Conservation (phyloP, 1,284 basidiomycete species). For the Coniferiporia weirii region DNA sequence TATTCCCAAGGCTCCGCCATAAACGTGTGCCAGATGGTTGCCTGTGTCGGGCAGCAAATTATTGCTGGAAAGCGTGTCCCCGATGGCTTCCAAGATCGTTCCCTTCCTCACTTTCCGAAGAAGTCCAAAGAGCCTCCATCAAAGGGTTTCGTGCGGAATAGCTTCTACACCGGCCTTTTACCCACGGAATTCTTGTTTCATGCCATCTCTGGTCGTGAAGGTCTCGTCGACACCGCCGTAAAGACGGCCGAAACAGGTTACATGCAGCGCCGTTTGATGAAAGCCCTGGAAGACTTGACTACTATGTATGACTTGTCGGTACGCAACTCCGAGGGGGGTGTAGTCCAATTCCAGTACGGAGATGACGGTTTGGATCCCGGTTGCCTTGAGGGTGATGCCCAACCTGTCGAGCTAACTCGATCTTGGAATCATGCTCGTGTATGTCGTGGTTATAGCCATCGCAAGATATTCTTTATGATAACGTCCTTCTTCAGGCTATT, state of each 20-base stretch:
- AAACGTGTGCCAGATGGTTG: conserved; percentile 99
- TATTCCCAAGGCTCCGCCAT: conserved; percentile 81
- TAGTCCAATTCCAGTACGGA: conserved; percentile 98
- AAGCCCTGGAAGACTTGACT: conserved; percentile 95
- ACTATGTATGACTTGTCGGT: conserved; percentile 98
- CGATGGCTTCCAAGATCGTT: conserved; percentile 98
- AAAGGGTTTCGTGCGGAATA: conserved; percentile 97
- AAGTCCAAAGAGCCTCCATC: conserved; percentile 96
- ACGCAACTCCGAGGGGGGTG: conserved; percentile 89
- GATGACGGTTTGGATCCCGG: conserved; percentile 98
- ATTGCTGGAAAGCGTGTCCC: conserved; percentile 98
- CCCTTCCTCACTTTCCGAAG: conserved; percentile 97
- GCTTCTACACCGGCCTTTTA: conserved; percentile 92
- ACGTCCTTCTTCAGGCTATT: conserved; percentile 49
- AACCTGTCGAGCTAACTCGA: conserved; percentile 85
- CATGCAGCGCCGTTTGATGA: conserved; percentile 99
- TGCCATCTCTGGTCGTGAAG: conserved; percentile 98
- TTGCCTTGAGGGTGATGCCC: conserved; percentile 90
- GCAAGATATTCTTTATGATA: background rate
- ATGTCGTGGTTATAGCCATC: conserved; percentile 26
- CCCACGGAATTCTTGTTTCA: conserved; percentile 99
- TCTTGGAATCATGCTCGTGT: conserved; percentile 89
- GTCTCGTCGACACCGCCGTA: conserved; percentile 98
- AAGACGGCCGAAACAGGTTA: conserved; percentile 99
- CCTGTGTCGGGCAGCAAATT: conserved; percentile 99